These are phyloP conservation scores for Salix brachista DNA, from an alignment of 345 rosid species.

Conservation along the genomic window DNA sequence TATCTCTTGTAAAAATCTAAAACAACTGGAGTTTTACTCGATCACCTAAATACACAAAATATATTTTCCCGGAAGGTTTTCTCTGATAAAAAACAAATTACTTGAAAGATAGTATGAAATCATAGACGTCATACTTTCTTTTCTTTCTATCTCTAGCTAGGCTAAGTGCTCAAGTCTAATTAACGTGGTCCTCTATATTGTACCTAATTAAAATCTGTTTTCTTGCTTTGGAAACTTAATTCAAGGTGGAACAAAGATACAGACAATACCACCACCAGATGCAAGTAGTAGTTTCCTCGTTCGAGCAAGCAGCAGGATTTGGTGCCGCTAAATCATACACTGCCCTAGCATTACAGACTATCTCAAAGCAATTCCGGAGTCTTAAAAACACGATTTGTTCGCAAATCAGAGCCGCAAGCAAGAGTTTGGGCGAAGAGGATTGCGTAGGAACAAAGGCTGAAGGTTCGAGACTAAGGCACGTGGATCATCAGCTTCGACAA, in stretches of 20 bases:
- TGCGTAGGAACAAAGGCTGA: conserved; percentile 39
- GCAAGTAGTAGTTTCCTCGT: conserved; percentile 50
- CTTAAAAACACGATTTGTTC: conserved; percentile 58
- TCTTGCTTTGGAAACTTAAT: background rate
- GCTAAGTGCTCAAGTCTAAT: background rate
- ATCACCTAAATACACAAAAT: too few species aligned
- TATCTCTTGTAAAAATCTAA: too few species aligned
- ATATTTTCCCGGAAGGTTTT: too few species aligned
- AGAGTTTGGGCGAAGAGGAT: conserved; percentile 59
- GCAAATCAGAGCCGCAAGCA: conserved; percentile 54
- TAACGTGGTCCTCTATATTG: background rate
- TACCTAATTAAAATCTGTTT: background rate
- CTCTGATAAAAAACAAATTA: background rate
- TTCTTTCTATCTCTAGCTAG: background rate
- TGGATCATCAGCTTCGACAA: conserved; percentile 53
- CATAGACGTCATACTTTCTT: background rate
- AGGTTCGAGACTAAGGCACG: conserved; percentile 42
- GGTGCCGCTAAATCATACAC: conserved; percentile 69
- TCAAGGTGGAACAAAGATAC: conserved; percentile 66
- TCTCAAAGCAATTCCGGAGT: conserved; percentile 66
- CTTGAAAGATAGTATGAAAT: background rate
- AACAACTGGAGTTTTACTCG: fast-evolving
- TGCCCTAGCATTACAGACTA: conserved; percentile 56
- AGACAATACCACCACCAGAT: conserved; percentile 68
- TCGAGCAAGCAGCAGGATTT: conserved; percentile 60